A percentile compares a stretch with the other conserved stretches of the same genome.
Evolutionary conservation across 805 yeast genomes (phyloP).

Genomic region (Ogataea angusta): DNA sequence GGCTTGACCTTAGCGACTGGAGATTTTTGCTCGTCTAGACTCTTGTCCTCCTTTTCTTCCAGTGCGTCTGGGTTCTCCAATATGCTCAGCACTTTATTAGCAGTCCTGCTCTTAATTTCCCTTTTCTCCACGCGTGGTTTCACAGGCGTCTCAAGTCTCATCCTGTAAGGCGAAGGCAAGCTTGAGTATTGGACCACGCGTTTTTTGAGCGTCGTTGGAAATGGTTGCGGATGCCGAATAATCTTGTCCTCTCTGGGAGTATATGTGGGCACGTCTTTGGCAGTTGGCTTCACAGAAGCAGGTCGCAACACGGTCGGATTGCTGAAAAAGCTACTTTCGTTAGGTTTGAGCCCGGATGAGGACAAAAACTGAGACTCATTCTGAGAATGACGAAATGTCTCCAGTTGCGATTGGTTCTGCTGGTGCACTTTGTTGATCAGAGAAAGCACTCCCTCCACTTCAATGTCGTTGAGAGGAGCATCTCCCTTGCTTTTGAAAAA

Average conservation of each 20-base stretch:
- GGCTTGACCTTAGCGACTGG: neutral
- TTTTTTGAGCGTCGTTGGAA: constrained; percentile 23
- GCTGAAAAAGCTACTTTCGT: constrained; percentile 18
- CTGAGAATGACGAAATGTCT: constrained; percentile 9
- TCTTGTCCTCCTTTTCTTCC: neutral
- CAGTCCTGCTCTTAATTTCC: constrained; percentile 25
- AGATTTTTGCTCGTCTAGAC: too few species aligned
- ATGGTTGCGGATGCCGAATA: constrained; percentile 11
- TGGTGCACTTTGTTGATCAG: constrained; percentile 43
- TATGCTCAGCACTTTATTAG: constrained; percentile 23
- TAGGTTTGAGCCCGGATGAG: neutral
- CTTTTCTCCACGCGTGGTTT: constrained; percentile 12
- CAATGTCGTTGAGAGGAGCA: constrained; percentile 67
- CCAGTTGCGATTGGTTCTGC: constrained; percentile 12
- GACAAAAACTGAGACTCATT: constrained; percentile 2
- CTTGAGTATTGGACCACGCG: constrained; percentile 30
- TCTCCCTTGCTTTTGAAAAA: constrained; percentile 77
- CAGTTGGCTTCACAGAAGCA: constrained; percentile 22
- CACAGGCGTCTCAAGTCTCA: constrained; percentile 29
- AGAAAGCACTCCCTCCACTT: constrained; percentile 77
- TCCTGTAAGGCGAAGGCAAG: constrained; percentile 27
- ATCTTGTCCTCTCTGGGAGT: constrained; percentile 18
- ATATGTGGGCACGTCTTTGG: constrained; percentile 26
- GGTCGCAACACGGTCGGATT: constrained; percentile 23
- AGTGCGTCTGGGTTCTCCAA: constrained; percentile 12